Evolutionary conservation across 768 basidiomycete genomes (phyloP).

Genomic region (Leccinum broughii): DNA sequence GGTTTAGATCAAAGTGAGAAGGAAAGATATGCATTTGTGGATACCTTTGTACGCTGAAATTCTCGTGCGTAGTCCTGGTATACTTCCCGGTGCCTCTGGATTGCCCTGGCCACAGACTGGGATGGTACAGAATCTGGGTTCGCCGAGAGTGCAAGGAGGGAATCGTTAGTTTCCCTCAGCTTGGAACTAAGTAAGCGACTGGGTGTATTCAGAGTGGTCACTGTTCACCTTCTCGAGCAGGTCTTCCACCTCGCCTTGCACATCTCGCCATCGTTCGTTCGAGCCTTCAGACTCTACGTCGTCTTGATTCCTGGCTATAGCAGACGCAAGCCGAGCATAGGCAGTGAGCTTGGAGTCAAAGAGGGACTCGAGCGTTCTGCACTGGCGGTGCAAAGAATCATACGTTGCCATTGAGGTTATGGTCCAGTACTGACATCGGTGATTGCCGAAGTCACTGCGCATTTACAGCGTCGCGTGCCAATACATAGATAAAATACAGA

Average conservation of each 20-base stretch:
- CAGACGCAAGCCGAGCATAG: constrained; percentile 83
- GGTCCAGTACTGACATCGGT: constrained; percentile 7
- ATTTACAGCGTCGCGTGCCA: constrained; percentile 2
- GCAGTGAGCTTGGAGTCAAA: constrained; percentile 90
- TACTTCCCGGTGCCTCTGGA: constrained; percentile 89
- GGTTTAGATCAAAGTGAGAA: background rate
- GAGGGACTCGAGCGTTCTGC: constrained; percentile 89
- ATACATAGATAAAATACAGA: constrained; percentile 19
- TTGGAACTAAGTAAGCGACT: constrained; percentile 35
- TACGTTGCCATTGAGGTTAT: constrained; percentile 62
- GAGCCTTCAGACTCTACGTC: constrained; percentile 75
- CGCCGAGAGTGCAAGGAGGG: constrained; percentile 66
- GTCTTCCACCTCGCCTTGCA: constrained; percentile 87
- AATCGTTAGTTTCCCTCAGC: constrained; percentile 87
- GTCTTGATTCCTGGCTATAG: constrained; percentile 49
- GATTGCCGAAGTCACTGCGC: constrained; percentile 18
- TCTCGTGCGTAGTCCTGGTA: constrained; percentile 87
- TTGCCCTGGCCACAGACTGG: constrained; percentile 81
- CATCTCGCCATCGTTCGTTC: constrained; percentile 71
- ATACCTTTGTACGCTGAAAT: constrained; percentile 81
- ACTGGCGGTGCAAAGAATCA: constrained; percentile 88
- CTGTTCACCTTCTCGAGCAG: constrained; percentile 75
- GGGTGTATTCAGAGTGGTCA: background rate
- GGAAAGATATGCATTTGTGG: background rate
- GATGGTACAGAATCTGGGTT: constrained; percentile 67